Conservation (phyloP, 2,329 filamentous ascomycete species). For the Claviceps cyperi region DNA sequence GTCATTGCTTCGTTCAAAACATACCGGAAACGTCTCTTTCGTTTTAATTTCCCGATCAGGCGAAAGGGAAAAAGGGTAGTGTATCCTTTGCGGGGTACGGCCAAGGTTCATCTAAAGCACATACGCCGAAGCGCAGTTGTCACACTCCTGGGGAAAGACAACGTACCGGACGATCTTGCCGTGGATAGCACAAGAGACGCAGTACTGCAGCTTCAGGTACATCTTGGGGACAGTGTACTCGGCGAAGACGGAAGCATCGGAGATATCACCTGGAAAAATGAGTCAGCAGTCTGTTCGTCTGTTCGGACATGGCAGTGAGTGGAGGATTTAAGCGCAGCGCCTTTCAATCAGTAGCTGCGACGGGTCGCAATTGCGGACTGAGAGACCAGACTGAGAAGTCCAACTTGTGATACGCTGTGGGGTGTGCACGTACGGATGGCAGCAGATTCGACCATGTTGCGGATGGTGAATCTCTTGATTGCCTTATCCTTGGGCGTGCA, state of each 20-base stretch:
- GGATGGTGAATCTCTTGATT: slow-evolving; percentile 99
- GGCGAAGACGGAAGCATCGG: slow-evolving; percentile 95
- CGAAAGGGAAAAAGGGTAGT: slow-evolving; percentile 8
- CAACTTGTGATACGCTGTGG: not conserved
- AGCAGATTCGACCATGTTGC: slow-evolving; percentile 99
- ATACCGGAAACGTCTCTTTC: slow-evolving; percentile 10
- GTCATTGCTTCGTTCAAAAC: slow-evolving; percentile 10
- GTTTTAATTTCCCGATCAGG: not conserved
- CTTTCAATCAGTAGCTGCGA: not conserved
- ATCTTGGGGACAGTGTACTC: slow-evolving; percentile 99
- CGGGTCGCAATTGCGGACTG: not conserved
- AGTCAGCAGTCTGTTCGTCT: not conserved
- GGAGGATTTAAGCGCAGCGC: slow-evolving; percentile 3
- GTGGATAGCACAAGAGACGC: slow-evolving; percentile 99
- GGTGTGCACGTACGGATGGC: slow-evolving; percentile 74
- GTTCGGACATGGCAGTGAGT: not conserved
- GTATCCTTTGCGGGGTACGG: slow-evolving; percentile 27
- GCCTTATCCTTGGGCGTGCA: slow-evolving; percentile 99
- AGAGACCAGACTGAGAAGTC: not conserved
- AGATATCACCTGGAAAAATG: slow-evolving; percentile 78
- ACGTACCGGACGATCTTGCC: slow-evolving; percentile 99
- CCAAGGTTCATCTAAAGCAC: slow-evolving; percentile 48
- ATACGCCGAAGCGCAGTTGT: slow-evolving; percentile 40
- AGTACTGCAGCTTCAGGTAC: slow-evolving; percentile 99
- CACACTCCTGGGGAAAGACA: slow-evolving; percentile 39